These are phyloP conservation scores for Zygnema circumcarinatum DNA, from an alignment of 139 green algal genomes.

Conservation along the genomic window DNA sequence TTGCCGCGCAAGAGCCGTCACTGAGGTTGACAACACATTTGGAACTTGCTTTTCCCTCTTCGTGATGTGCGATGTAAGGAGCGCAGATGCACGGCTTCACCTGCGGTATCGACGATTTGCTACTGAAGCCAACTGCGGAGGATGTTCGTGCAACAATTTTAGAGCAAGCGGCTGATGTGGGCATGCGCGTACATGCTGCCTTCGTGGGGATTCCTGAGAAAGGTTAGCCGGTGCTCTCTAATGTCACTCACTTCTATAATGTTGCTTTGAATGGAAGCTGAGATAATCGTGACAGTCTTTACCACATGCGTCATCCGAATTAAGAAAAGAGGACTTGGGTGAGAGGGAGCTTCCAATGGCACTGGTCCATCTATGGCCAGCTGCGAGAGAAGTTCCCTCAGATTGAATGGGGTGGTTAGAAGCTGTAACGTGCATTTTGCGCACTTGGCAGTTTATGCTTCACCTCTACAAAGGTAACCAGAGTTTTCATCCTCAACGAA, in stretches of 20 bases:
- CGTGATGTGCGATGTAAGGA: no score
- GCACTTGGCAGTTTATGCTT: neutral
- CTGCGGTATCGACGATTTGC: slow-evolving; percentile 90
- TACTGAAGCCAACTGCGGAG: slow-evolving; percentile 76
- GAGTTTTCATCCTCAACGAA: no score
- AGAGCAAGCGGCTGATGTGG: slow-evolving; percentile 67
- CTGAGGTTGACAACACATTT: no score
- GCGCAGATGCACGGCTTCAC: slow-evolving; percentile 90
- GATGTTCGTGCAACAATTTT: slow-evolving; percentile 66
- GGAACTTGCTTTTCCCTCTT: no score
- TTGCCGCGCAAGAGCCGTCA: no score
- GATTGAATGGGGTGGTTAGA: neutral
- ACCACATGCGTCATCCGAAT: no score
- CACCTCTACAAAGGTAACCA: neutral
- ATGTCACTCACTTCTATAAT: no score
- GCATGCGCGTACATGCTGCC: slow-evolving; percentile 11
- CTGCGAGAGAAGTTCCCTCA: neutral
- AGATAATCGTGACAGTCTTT: no score
- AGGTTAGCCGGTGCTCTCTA: slow-evolving; percentile 1
- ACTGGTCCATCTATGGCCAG: neutral
- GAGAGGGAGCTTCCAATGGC: neutral
- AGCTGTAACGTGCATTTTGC: neutral
- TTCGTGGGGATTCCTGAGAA: slow-evolving; percentile 43
- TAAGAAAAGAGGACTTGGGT: no score
- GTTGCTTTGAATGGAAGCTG: no score